Evolutionary conservation across 352 stramenopile species (phyloP).

Genomic region (Saprolegnia diclina): DNA sequence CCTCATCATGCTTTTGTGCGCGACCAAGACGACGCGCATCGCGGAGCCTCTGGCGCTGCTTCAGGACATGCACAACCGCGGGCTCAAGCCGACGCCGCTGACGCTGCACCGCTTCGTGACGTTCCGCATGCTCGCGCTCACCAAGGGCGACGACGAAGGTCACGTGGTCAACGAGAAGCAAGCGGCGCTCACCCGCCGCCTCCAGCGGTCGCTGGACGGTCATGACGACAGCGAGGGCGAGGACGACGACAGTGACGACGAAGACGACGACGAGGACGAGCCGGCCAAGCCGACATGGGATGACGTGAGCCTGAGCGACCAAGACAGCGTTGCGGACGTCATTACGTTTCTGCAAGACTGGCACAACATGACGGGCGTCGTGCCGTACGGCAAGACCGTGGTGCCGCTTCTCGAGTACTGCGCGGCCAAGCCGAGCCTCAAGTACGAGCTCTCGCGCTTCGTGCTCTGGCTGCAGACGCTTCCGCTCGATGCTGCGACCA

Average conservation of each 20-base stretch:
- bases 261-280: slow-evolving; percentile 26
- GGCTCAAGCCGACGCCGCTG: slow-evolving; percentile 49
- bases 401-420: slow-evolving; percentile 61
- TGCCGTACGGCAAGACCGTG: slow-evolving; percentile 63
- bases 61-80: slow-evolving; percentile 78
- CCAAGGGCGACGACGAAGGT: neutral
- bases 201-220: slow-evolving; percentile 39
- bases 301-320: slow-evolving; percentile 36
- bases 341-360: slow-evolving; percentile 76
- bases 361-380: slow-evolving; percentile 67
- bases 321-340: slow-evolving; percentile 51
- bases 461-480: slow-evolving; percentile 36
- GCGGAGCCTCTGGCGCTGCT: slow-evolving; percentile 34
- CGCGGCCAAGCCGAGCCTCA: slow-evolving; percentile 35
- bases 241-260: neutral
- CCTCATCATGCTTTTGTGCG: slow-evolving; percentile 17
- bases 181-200: slow-evolving; percentile 29
- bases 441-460: slow-evolving; percentile 56
- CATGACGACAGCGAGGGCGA: slow-evolving; percentile 12
- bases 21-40: slow-evolving; percentile 1
- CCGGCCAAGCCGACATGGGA: slow-evolving; percentile 28
- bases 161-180: neutral
- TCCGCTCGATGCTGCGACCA: slow-evolving; percentile 15
- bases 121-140: slow-evolving; percentile 19
- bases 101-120: slow-evolving; percentile 72